These are phyloP conservation scores for Talaromyces sp. DNA, from an alignment of 2,329 filamentous ascomycete genomes.

Conservation along the genomic window DNA sequence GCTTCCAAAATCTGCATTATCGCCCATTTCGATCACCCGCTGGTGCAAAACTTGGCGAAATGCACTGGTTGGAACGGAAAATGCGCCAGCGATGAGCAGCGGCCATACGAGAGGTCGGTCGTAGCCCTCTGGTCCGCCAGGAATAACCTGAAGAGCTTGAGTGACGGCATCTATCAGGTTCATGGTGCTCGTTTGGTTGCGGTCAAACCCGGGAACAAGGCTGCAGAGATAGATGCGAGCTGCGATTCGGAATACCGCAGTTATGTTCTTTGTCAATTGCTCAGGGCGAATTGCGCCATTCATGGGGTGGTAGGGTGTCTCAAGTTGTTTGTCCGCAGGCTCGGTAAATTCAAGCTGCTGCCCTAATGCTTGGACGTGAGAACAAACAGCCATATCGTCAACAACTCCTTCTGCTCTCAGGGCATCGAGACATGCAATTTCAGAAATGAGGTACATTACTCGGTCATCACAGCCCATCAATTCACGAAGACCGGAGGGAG, in stretches of 20 bases:
- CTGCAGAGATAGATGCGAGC: slow-evolving; percentile 97
- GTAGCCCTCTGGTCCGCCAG: slow-evolving; percentile 74
- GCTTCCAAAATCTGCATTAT: slow-evolving; percentile 74
- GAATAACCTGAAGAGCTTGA: slow-evolving; percentile 74
- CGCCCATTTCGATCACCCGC: slow-evolving; percentile 70
- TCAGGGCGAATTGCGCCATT: slow-evolving; percentile 76
- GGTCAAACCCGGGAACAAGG: slow-evolving; percentile 82
- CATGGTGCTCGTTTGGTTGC: slow-evolving; percentile 68
- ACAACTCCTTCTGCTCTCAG: slow-evolving; percentile 75
- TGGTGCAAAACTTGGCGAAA: slow-evolving; percentile 79
- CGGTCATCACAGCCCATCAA: slow-evolving; percentile 97
- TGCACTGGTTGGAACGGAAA: slow-evolving; percentile 66
- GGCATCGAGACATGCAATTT: slow-evolving; percentile 92
- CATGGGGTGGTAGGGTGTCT: slow-evolving; percentile 51
- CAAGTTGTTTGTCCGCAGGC: slow-evolving; percentile 56
- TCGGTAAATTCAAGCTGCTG: slow-evolving; percentile 83
- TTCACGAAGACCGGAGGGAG: slow-evolving; percentile 73
- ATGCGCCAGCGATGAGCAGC: slow-evolving; percentile 78
- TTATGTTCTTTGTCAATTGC: slow-evolving; percentile 84
- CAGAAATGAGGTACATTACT: slow-evolving; percentile 96
- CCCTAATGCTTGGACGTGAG: slow-evolving; percentile 83
- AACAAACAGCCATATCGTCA: slow-evolving; percentile 80
- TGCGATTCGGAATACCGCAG: slow-evolving; percentile 82
- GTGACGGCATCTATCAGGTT: slow-evolving; percentile 76
- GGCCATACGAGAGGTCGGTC: slow-evolving; percentile 93